Percentiles rank a stretch among this genome's conserved stretches.
These are phyloP conservation scores for Leccinum pachyderme DNA, from an alignment of 1,284 basidiomycete species.

Conservation along the genomic window DNA sequence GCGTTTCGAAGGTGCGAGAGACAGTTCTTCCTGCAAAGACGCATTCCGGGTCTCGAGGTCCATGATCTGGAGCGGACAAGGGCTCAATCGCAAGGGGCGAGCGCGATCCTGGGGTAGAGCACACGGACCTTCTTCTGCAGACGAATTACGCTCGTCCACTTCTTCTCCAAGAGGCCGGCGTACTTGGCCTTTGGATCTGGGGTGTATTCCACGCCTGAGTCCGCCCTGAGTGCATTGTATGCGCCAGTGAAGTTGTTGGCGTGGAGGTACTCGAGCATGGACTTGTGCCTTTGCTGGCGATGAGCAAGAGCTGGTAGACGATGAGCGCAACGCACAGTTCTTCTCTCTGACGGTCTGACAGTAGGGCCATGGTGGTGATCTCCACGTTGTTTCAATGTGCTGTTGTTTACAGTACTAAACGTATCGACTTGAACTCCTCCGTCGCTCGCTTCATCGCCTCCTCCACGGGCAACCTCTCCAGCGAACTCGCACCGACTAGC, in stretches of 20 bases:
- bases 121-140: slow-evolving; percentile 92
- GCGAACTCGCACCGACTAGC: slow-evolving; percentile 29
- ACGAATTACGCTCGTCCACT: slow-evolving; percentile 92
- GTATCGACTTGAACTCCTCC: slow-evolving; percentile 25
- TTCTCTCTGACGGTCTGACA: slow-evolving; percentile 80
- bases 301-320: slow-evolving; percentile 13
- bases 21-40: slow-evolving; percentile 75
- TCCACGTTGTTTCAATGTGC: slow-evolving; percentile 27
- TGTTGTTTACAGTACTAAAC: slow-evolving; percentile 18
- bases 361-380: slow-evolving; percentile 43
- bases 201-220: slow-evolving; percentile 62
- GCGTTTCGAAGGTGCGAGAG: slow-evolving; percentile 57
- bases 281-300: slow-evolving; percentile 60
- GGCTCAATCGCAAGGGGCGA: slow-evolving; percentile 13
- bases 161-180: slow-evolving; percentile 87
- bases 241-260: slow-evolving; percentile 62
- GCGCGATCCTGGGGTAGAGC: slow-evolving; percentile 5
- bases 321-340: slow-evolving; percentile 61
- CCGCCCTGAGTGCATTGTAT: slow-evolving; percentile 62
- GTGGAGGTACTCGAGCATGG: slow-evolving; percentile 82
- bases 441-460: slow-evolving; percentile 17
- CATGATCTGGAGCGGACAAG: slow-evolving; percentile 84
- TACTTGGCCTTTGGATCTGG: slow-evolving; percentile 83
- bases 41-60: slow-evolving; percentile 82
- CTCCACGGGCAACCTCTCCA: slow-evolving; percentile 31